phyloP scores from a whole-genome alignment of 2,329 filamentous ascomycete species.

The Fusarium longipes region DNA sequence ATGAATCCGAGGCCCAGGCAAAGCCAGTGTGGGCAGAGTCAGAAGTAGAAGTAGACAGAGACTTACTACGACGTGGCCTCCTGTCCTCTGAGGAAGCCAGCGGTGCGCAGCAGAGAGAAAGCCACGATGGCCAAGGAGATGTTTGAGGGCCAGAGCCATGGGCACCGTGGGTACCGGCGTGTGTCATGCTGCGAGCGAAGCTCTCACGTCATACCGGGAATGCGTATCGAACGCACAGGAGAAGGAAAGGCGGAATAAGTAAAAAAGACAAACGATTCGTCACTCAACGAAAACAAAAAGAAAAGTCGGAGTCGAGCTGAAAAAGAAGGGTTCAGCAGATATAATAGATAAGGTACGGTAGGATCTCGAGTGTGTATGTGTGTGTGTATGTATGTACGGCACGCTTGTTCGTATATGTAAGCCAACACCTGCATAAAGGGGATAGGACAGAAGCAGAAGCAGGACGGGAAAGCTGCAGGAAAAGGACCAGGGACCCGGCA shows the following conservation, averaged over 20 bases:
- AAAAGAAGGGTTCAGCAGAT: constrained; percentile 17
- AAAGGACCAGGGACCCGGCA: constrained; percentile 40
- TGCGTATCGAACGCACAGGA: constrained; percentile 21
- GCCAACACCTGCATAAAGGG: constrained; percentile 26
- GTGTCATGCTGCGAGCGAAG: constrained; percentile 54
- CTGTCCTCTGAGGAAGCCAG: constrained; percentile 54
- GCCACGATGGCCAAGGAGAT: constrained; percentile 58
- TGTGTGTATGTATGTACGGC: constrained; percentile 14
- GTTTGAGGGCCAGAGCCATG: constrained; percentile 57
- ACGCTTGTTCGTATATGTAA: constrained; percentile 39
- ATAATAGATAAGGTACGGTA: constrained; percentile 14
- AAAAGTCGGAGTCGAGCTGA: constrained; percentile 9
- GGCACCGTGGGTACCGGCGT: constrained; percentile 56
- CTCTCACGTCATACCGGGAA: constrained; percentile 44
- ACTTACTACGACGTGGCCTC: constrained; percentile 55
- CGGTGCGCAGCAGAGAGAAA: constrained; percentile 60
- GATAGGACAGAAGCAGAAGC: constrained; percentile 40
- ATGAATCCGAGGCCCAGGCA: constrained; percentile 37
- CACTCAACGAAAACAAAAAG: constrained; percentile 16
- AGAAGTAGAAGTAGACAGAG: constrained; percentile 41
- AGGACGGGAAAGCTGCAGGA: constrained; percentile 40
- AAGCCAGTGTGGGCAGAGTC: constrained; percentile 31
- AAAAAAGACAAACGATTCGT: constrained; percentile 19
- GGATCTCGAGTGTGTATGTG: constrained; percentile 35
- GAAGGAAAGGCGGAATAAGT: constrained; percentile 24